Evolutionary conservation across 2,329 filamentous ascomycete species (phyloP).

Genomic region (Helotiales sp.): DNA sequence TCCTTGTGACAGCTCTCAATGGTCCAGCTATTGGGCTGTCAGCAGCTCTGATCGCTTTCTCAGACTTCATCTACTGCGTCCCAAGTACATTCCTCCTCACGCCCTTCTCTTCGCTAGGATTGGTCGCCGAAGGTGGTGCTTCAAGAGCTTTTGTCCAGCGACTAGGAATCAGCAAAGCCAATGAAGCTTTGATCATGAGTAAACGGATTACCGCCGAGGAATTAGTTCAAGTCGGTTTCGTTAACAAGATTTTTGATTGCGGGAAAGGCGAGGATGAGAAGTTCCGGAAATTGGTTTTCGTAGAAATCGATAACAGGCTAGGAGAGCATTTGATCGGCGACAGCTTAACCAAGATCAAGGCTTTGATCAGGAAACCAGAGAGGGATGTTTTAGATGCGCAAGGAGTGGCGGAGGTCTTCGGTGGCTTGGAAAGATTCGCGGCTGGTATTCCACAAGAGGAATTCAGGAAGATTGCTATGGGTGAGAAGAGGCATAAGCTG

Average conservation of each 20-base stretch:
- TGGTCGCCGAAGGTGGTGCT: slow-evolving; percentile 86
- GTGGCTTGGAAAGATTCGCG: slow-evolving; percentile 74
- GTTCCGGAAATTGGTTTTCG: slow-evolving; percentile 71
- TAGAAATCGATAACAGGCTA: slow-evolving; percentile 78
- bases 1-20: slow-evolving; percentile 88
- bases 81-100: slow-evolving; percentile 85
- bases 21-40: slow-evolving; percentile 87
- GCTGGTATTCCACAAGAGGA: slow-evolving; percentile 74
- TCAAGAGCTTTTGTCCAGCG: slow-evolving; percentile 76
- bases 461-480: slow-evolving; percentile 80
- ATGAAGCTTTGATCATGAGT: slow-evolving; percentile 92
- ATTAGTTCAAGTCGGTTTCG: slow-evolving; percentile 74
- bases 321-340: slow-evolving; percentile 78
- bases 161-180: slow-evolving; percentile 78
- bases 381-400: slow-evolving; percentile 71
- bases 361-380: slow-evolving; percentile 73
- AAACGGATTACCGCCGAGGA: slow-evolving; percentile 73
- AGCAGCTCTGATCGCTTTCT: slow-evolving; percentile 78
- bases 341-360: slow-evolving; percentile 82
- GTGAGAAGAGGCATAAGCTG: slow-evolving; percentile 94
- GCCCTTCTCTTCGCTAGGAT: slow-evolving; percentile 84
- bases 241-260: slow-evolving; percentile 74
- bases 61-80: slow-evolving; percentile 88
- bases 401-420: slow-evolving; percentile 83
- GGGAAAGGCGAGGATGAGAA: slow-evolving; percentile 62